Percentiles rank a stretch among this genome's conserved stretches.
phyloP scores from a whole-genome alignment of 2,329 filamentous ascomycete genomes.

The Colletotrichum cereale region DNA sequence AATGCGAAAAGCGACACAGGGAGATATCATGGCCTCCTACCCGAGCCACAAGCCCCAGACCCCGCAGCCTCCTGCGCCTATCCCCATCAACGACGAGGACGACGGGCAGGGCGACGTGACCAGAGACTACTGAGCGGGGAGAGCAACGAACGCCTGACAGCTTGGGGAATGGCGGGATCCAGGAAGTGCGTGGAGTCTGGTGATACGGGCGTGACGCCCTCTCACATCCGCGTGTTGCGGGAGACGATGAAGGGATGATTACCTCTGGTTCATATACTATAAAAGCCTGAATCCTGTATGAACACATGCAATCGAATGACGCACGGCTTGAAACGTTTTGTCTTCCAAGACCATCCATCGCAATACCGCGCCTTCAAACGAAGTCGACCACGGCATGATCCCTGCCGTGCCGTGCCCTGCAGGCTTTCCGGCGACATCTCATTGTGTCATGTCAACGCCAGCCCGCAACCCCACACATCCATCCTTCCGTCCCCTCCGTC shows the following conservation, averaged over 20 bases:
- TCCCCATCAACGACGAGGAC: conserved; percentile 40
- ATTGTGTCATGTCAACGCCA: neutral
- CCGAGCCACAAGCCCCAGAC: conserved; percentile 41
- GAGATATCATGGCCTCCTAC: conserved; percentile 30
- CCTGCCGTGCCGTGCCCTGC: neutral
- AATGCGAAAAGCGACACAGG: neutral
- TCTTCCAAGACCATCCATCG: neutral
- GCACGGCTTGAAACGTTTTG: neutral
- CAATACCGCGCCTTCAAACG: too few species aligned
- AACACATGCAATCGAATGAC: neutral
- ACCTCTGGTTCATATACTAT: neutral
- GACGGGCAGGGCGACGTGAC: conserved; percentile 37
- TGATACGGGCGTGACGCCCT: neutral
- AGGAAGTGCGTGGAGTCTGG: too few species aligned
- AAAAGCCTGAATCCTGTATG: neutral
- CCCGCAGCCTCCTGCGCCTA: conserved; percentile 41
- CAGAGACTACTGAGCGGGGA: conserved; percentile 37
- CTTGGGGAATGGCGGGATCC: neutral
- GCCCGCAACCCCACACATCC: neutral
- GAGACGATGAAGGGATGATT: neutral
- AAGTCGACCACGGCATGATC: neutral
- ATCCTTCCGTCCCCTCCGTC: neutral
- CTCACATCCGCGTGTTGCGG: too few species aligned
- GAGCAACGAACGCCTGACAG: neutral
- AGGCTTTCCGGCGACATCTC: neutral